phyloP scores from a whole-genome alignment of 768 basidiomycete species.

The Collybia nuda region DNA sequence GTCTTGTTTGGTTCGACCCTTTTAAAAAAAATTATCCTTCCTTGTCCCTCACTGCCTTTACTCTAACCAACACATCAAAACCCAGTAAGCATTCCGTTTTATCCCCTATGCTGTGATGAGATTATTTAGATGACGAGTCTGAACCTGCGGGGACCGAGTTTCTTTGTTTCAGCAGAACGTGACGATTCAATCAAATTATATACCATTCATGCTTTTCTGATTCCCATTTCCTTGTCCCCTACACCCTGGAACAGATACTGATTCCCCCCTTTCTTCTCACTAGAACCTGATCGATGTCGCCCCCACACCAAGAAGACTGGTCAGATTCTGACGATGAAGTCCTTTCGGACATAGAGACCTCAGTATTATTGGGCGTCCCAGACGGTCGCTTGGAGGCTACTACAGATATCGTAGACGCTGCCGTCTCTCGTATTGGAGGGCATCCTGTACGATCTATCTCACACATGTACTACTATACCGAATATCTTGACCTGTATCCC shows the following conservation, averaged over 20 bases:
- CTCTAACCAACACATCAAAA: conserved; percentile 11
- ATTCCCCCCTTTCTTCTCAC: conserved; percentile 12
- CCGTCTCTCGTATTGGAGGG: conserved; percentile 89
- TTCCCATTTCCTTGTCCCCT: conserved; percentile 17
- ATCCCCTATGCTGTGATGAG: conserved; percentile 34
- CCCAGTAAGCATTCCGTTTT: conserved; percentile 18
- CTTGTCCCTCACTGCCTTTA: conserved; percentile 11
- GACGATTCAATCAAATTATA: conserved; percentile 61
- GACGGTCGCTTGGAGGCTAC: conserved; percentile 65
- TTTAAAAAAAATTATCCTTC: conserved; percentile 12
- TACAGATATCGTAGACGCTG: conserved; percentile 67
- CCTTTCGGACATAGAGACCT: conserved; percentile 58
- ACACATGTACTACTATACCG: conserved; percentile 45
- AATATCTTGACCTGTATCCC: conserved; percentile 46
- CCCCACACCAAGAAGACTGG: conserved; percentile 58
- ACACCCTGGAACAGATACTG: conserved; percentile 16
- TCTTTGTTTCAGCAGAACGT: conserved; percentile 50
- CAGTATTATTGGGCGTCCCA: conserved; percentile 77
- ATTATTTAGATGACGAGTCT: conserved; percentile 74
- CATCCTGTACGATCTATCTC: conserved; percentile 75
- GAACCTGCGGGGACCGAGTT: conserved; percentile 59
- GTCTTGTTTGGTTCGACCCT: conserved; percentile 19
- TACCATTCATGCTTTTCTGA: conserved; percentile 98
- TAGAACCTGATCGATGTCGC: conserved; percentile 33
- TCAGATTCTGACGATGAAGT: conserved; percentile 79